phyloP scores from a whole-genome alignment of 306 rosid genomes.

The Delonix regia region DNA sequence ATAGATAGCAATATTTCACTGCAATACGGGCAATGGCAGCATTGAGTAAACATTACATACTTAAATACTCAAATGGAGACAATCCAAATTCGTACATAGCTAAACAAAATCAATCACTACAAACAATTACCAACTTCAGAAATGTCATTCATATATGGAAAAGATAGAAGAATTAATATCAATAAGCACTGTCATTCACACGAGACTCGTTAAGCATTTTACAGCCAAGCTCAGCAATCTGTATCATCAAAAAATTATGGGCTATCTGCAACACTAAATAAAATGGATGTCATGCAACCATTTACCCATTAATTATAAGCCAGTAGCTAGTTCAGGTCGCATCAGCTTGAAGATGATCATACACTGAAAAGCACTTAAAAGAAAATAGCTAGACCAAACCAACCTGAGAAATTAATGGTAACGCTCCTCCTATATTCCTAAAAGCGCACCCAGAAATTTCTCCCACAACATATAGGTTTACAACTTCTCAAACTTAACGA shows the following conservation, averaged over 20 bases:
- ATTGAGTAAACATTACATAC: not conserved
- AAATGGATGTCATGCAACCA: slow-evolving; percentile 12
- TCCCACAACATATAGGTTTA: not conserved
- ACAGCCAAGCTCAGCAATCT: not conserved
- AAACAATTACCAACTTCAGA: not conserved
- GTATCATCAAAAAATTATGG: not conserved
- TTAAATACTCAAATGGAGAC: too few relatives aligned
- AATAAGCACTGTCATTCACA: not conserved
- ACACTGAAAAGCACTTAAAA: not conserved
- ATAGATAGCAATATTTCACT: too few relatives aligned
- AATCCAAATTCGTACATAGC: too few relatives aligned
- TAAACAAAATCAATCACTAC: not conserved
- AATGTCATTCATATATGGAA: not conserved
- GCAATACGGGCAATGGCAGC: too few relatives aligned
- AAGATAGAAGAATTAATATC: not conserved
- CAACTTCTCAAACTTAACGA: slow-evolving; percentile 33
- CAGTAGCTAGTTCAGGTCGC: not conserved
- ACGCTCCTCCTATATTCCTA: slow-evolving; percentile 31
- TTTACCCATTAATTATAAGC: slow-evolving; percentile 16
- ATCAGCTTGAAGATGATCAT: slow-evolving; percentile 15
- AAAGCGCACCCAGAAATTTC: slow-evolving; percentile 9
- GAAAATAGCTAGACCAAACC: slow-evolving; percentile 25
- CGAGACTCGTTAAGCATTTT: slow-evolving; percentile 6
- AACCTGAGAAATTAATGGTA: not conserved
- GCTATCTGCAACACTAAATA: not conserved